These are phyloP conservation scores for Fusarium subglutinans DNA, from an alignment of 2,329 filamentous ascomycete species.

Conservation along the genomic window DNA sequence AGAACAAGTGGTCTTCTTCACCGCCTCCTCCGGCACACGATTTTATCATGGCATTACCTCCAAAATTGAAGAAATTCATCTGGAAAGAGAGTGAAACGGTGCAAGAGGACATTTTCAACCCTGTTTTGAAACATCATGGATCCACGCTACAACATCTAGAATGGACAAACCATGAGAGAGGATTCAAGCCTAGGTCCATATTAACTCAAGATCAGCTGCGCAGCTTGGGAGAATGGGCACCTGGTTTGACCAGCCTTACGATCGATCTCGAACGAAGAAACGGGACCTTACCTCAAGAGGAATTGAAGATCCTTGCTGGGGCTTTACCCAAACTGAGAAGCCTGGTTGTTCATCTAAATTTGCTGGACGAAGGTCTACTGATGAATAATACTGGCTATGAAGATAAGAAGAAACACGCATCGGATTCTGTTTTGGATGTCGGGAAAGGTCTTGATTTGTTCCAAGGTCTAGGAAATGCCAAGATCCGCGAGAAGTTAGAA, in stretches of 20 bases:
- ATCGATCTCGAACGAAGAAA: background rate
- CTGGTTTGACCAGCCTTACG: background rate
- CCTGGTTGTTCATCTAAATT: slow-evolving; percentile 1
- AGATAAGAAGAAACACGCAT: rapidly evolving
- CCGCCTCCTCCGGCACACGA: background rate
- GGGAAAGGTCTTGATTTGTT: background rate
- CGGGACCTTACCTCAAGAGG: background rate
- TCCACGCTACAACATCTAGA: background rate
- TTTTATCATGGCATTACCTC: background rate
- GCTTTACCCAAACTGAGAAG: background rate
- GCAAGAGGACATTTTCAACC: background rate
- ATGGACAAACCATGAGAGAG: slow-evolving; percentile 13
- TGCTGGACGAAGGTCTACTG: background rate
- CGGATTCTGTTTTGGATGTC: background rate
- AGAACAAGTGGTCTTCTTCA: background rate
- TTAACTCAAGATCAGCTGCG: background rate
- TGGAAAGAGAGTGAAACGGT: slow-evolving; percentile 3
- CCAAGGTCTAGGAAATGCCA: background rate
- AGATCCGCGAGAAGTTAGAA: background rate
- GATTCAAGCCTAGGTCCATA: background rate
- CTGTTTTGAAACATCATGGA: slow-evolving; percentile 11
- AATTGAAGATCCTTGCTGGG: background rate
- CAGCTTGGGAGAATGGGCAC: background rate
- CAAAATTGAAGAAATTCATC: background rate
- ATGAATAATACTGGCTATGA: background rate